Evolutionary conservation across 1,284 basidiomycete genomes (phyloP).

Genomic region (Puccinia hordei): DNA sequence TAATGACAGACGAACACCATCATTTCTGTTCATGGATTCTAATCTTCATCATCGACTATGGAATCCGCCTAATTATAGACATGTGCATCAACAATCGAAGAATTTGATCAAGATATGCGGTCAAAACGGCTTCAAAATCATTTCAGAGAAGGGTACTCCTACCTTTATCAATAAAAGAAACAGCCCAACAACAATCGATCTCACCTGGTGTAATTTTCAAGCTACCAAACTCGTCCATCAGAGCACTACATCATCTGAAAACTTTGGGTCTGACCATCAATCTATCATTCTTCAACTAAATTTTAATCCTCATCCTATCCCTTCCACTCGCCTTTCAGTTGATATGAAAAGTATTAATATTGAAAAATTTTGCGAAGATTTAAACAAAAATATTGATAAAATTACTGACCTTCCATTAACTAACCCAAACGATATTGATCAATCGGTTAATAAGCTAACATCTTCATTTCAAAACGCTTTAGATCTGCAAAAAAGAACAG

Average conservation of each 20-base stretch:
- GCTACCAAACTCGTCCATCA: too few species aligned
- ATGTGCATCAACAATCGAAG: not conserved
- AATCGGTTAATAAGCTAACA: too few species aligned
- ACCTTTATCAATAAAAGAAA: not conserved
- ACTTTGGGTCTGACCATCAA: too few species aligned
- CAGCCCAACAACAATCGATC: too few species aligned
- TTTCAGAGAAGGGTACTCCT: not conserved
- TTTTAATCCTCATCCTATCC: not conserved
- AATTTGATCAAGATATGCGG: constrained; percentile 18
- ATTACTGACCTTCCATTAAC: not conserved
- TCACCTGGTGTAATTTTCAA: too few species aligned
- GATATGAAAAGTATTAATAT: not conserved
- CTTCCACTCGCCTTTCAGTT: not conserved
- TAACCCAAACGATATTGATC: not conserved
- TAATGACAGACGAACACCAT: not conserved
- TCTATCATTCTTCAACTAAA: not conserved
- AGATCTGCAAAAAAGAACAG: too few species aligned
- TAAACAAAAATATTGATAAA: not conserved
- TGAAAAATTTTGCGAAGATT: not conserved
- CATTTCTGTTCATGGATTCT: constrained; percentile 14
- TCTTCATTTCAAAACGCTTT: too few species aligned
- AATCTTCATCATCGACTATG: constrained; percentile 3
- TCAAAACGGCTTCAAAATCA: not conserved
- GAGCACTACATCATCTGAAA: too few species aligned
- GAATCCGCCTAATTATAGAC: too few species aligned